A percentile compares a stretch with the other conserved stretches of the same genome.
phyloP scores from a whole-genome alignment of 2,329 filamentous ascomycete genomes.

The Penicillium capsulatum region DNA sequence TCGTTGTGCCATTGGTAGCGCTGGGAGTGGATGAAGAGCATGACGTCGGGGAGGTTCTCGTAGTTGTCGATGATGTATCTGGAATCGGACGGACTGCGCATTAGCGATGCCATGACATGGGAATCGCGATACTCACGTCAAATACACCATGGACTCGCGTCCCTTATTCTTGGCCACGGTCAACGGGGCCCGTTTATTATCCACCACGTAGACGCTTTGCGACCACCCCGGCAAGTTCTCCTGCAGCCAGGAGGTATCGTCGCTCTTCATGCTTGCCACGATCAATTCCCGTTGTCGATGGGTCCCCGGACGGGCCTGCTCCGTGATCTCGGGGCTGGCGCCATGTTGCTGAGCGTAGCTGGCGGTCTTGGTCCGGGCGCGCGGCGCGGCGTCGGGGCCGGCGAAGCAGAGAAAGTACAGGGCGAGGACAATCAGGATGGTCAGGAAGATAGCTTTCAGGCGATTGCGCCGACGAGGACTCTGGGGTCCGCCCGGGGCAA shows the following conservation, averaged over 20 bases:
- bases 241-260: constrained; percentile 40
- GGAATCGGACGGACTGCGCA: no score
- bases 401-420: constrained; percentile 35
- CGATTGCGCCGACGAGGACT: constrained; percentile 34
- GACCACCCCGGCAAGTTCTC: constrained; percentile 46
- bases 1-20: constrained; percentile 50
- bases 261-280: constrained; percentile 38
- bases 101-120: no score
- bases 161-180: constrained; percentile 48
- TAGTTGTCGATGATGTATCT: constrained; percentile 44
- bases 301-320: constrained; percentile 16
- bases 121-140: constrained; percentile 34
- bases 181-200: constrained; percentile 46
- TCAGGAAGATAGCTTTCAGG: constrained; percentile 33
- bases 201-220: constrained; percentile 54
- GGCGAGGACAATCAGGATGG: constrained; percentile 32
- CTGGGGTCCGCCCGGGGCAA: constrained; percentile 32
- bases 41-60: constrained; percentile 37
- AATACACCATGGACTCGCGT: constrained; percentile 43
- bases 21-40: constrained; percentile 40
- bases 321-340: constrained; percentile 17
- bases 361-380: constrained; percentile 11
- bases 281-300: constrained; percentile 32
- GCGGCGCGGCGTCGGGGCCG: constrained; percentile 12
- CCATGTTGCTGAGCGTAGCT: constrained; percentile 19